Evolutionary conservation across 345 rosid species (phyloP).

Genomic region (Rubroshorea leprosula): DNA sequence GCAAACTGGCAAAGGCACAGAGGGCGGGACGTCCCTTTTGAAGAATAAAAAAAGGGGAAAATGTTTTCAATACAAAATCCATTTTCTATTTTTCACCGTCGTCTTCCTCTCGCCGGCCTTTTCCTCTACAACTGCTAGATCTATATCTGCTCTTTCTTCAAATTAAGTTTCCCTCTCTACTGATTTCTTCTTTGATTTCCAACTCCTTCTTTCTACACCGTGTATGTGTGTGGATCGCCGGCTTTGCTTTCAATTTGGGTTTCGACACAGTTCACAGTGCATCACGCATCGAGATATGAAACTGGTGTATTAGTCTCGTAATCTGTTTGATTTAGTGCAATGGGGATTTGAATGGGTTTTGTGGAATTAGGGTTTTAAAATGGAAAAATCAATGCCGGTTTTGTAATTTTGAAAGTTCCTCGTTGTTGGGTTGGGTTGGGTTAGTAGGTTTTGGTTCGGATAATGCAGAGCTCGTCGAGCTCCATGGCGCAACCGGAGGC

Average conservation of each 20-base stretch:
- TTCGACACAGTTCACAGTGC: neutral
- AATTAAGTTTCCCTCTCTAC: neutral
- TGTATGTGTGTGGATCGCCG: neutral
- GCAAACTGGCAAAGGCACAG: too few species aligned
- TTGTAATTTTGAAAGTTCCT: neutral
- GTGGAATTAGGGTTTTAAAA: neutral
- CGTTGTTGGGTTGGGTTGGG: neutral
- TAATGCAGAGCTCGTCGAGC: conserved; percentile 41
- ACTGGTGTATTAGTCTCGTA: neutral
- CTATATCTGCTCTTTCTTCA: conserved; percentile 3
- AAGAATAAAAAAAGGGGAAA: neutral
- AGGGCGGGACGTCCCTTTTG: conserved; percentile 20
- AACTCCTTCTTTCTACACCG: conserved; percentile 8
- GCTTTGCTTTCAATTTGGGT: too few species aligned
- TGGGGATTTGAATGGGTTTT: neutral
- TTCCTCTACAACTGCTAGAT: conserved; percentile 13
- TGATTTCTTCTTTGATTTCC: neutral
- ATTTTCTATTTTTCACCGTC: neutral
- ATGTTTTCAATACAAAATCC: neutral
- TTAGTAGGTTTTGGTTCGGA: neutral
- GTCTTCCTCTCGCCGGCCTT: conserved; percentile 13
- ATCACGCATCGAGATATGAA: neutral
- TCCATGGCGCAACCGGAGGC: conserved; percentile 60
- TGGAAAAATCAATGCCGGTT: neutral
- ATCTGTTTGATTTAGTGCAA: neutral